Evolutionary conservation across 2,329 filamentous ascomycete species (phyloP).

Genomic region (Graphilbum fragrans): DNA sequence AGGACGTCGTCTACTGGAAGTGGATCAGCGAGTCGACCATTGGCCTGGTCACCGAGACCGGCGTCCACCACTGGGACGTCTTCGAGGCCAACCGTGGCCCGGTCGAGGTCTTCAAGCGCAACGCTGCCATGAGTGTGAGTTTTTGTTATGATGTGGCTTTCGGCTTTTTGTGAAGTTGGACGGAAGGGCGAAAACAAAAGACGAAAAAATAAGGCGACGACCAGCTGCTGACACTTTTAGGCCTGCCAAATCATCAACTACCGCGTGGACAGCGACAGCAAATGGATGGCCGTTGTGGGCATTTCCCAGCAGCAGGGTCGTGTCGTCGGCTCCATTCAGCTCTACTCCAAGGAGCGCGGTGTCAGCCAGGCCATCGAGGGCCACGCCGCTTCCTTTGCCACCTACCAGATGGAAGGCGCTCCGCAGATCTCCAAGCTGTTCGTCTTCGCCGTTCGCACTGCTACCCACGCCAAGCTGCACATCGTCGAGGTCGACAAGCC

Average conservation of each 20-base stretch:
- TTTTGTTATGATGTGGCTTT: neutral
- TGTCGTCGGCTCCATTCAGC: conserved; percentile 91
- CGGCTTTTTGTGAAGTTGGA: neutral
- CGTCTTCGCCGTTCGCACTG: conserved; percentile 86
- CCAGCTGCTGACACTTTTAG: conserved; percentile 37
- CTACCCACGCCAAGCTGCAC: conserved; percentile 86
- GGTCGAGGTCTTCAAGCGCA: conserved; percentile 88
- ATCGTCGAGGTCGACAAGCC: conserved; percentile 95
- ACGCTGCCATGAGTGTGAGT: conserved; percentile 74
- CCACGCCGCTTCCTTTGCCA: conserved; percentile 90
- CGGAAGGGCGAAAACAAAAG: neutral
- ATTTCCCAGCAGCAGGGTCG: conserved; percentile 89
- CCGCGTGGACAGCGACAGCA: conserved; percentile 85
- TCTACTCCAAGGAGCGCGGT: conserved; percentile 89
- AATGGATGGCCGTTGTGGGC: conserved; percentile 97
- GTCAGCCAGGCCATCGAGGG: conserved; percentile 98
- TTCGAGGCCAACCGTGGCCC: conserved; percentile 73
- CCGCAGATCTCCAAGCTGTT: conserved; percentile 89
- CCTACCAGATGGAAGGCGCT: conserved; percentile 76
- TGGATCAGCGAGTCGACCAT: conserved; percentile 88
- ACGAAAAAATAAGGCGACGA: neutral
- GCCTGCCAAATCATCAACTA: conserved; percentile 99
- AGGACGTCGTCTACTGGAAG: conserved; percentile 98
- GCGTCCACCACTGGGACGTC: conserved; percentile 97
- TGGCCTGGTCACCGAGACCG: conserved; percentile 80